Evolutionary conservation across 345 rosid species (phyloP).

Genomic region (Anacardium occidentale): DNA sequence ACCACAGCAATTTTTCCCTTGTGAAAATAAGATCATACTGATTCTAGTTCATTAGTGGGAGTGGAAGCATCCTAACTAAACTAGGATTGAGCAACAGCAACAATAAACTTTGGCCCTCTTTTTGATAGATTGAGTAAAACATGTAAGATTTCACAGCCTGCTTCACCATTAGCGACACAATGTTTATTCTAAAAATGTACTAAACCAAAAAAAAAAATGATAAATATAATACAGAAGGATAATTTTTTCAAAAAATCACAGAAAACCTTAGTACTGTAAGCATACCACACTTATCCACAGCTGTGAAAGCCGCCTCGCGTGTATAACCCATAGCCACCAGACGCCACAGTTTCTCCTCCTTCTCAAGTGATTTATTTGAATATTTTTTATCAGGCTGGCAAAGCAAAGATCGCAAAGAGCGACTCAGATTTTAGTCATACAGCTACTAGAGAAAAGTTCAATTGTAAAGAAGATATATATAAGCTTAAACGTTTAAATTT

Average conservation of each 20-base stretch:
- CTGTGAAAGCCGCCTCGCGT: conserved; percentile 5
- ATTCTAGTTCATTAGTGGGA: no score
- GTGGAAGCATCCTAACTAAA: no score
- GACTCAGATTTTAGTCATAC: neutral
- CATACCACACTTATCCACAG: conserved; percentile 17
- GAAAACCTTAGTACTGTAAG: neutral
- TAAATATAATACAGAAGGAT: neutral
- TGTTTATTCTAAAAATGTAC: neutral
- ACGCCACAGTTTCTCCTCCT: neutral
- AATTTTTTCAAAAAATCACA: neutral
- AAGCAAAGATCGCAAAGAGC: neutral
- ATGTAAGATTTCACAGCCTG: neutral
- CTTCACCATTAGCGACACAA: neutral
- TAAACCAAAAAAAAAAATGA: neutral
- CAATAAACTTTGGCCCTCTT: no score
- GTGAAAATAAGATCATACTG: no score
- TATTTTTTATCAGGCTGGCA: no score
- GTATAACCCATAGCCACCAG: conserved; percentile 17
- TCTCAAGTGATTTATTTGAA: neutral
- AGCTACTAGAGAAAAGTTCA: neutral
- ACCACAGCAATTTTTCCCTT: no score
- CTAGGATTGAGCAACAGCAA: no score
- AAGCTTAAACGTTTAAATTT: no score
- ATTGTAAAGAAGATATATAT: no score
- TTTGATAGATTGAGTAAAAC: no score